A percentile compares a stretch with the other conserved stretches of the same genome.
These are phyloP conservation scores for Francoa sonchifolia DNA, from an alignment of 441 rosid species.

Conservation along the genomic window DNA sequence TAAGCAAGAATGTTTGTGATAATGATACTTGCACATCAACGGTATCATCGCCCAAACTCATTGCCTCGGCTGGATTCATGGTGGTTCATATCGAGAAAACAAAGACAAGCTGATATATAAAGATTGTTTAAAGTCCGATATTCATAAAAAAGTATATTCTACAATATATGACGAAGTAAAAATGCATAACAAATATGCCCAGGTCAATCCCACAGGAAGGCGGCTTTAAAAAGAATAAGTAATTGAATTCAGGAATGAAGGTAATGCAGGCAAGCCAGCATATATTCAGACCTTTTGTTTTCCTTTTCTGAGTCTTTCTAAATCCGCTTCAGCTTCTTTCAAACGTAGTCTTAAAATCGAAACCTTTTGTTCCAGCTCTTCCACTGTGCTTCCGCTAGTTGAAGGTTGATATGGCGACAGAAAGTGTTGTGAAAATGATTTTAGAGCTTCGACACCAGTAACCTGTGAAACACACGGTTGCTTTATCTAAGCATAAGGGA, in stretches of 20 bases:
- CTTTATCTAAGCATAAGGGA: background rate
- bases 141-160: too few species aligned
- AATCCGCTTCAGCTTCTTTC: conserved; percentile 59
- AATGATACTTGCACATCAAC: too few species aligned
- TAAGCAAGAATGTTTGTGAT: too few species aligned
- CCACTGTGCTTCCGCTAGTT: conserved; percentile 23
- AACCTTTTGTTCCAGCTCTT: conserved; percentile 48
- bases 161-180: too few species aligned
- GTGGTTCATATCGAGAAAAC: too few species aligned
- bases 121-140: too few species aligned
- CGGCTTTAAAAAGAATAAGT: background rate
- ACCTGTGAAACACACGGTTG: conserved; percentile 35
- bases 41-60: too few species aligned
- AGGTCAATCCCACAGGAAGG: conserved; percentile 5
- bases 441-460: conserved; percentile 83
- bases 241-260: background rate
- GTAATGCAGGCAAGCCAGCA: background rate
- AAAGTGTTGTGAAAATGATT: conserved; percentile 62
- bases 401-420: conserved; percentile 48
- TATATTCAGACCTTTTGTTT: conserved; percentile 29
- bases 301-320: conserved; percentile 50
- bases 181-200: too few species aligned
- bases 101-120: too few species aligned
- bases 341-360: conserved; percentile 37
- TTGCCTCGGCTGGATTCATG: too few species aligned